These are phyloP conservation scores for Goffeauzyma gilvescens DNA, from an alignment of 768 basidiomycete species.

Conservation along the genomic window DNA sequence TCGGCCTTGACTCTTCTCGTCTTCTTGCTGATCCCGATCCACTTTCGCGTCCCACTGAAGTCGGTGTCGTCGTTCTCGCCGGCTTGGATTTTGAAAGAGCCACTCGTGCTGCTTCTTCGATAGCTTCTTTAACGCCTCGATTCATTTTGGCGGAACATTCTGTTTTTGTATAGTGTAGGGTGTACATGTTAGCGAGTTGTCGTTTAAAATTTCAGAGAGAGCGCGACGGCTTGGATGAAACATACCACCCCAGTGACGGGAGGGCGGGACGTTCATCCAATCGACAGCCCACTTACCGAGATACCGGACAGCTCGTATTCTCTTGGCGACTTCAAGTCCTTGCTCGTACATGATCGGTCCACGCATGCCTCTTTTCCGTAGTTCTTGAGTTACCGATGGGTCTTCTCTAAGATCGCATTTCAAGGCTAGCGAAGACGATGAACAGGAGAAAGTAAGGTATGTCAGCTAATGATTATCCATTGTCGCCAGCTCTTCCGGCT, in stretches of 20 bases:
- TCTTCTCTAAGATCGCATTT: slow-evolving; percentile 95
- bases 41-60: background rate
- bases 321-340: slow-evolving; percentile 43
- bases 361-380: slow-evolving; percentile 45
- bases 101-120: slow-evolving; percentile 46
- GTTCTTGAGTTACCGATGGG: slow-evolving; percentile 46
- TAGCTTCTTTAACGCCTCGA: slow-evolving; percentile 80
- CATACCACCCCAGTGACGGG: background rate
- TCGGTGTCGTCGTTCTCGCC: background rate
- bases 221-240: background rate
- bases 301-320: slow-evolving; percentile 48
- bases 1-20: too few relatives aligned
- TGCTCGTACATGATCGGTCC: slow-evolving; percentile 80
- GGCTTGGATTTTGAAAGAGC: slow-evolving; percentile 12
- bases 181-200: background rate
- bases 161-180: slow-evolving; percentile 28
- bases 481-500: too few relatives aligned
- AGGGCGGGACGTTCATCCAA: too few relatives aligned
- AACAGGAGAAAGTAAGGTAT: slow-evolving; percentile 1
- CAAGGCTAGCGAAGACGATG: slow-evolving; percentile 41
- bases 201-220: background rate
- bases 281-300: too few relatives aligned
- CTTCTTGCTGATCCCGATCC: too few relatives aligned
- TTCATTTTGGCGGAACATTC: slow-evolving; percentile 97
- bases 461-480: too few relatives aligned